These are phyloP conservation scores for Serendipita sp. DNA, from an alignment of 768 basidiomycete genomes.

Conservation along the genomic window DNA sequence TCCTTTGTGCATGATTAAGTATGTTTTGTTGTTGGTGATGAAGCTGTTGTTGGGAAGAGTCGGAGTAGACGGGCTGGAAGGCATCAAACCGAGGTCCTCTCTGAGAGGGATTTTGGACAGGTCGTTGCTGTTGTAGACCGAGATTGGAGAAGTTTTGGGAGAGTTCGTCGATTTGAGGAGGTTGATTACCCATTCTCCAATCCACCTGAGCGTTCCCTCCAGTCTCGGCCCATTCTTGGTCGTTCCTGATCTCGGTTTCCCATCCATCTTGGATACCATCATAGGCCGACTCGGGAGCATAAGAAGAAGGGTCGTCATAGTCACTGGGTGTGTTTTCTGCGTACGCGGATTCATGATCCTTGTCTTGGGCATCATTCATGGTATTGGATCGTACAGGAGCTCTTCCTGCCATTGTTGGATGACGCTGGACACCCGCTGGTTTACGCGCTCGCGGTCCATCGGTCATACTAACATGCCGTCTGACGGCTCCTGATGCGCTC, in stretches of 20 bases:
- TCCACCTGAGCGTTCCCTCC: not conserved
- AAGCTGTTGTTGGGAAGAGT: constrained; percentile 22
- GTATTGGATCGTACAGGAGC: not conserved
- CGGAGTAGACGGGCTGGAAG: not conserved
- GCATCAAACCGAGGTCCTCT: constrained; percentile 11
- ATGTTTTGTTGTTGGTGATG: constrained; percentile 21
- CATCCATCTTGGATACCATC: not conserved
- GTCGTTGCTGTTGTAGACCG: constrained; percentile 21
- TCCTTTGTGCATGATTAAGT: constrained; percentile 38
- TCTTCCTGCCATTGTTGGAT: constrained; percentile 1
- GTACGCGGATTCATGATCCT: not conserved
- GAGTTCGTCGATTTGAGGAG: constrained; percentile 1
- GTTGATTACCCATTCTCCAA: not conserved
- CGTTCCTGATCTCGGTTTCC: not conserved
- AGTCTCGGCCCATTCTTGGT: not conserved
- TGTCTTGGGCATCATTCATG: not conserved
- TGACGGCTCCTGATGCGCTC: not conserved
- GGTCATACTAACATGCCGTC: not conserved
- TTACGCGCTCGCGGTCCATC: not conserved
- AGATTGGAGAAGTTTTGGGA: constrained; percentile 9
- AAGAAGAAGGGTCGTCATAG: not conserved
- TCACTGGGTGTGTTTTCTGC: not conserved
- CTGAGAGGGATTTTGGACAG: constrained; percentile 9
- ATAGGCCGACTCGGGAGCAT: not conserved
- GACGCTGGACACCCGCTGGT: not conserved